Base-by-base conservation (phyloP, 352 stramenopile genomes). In the Aphanomyces invadans region DNA sequence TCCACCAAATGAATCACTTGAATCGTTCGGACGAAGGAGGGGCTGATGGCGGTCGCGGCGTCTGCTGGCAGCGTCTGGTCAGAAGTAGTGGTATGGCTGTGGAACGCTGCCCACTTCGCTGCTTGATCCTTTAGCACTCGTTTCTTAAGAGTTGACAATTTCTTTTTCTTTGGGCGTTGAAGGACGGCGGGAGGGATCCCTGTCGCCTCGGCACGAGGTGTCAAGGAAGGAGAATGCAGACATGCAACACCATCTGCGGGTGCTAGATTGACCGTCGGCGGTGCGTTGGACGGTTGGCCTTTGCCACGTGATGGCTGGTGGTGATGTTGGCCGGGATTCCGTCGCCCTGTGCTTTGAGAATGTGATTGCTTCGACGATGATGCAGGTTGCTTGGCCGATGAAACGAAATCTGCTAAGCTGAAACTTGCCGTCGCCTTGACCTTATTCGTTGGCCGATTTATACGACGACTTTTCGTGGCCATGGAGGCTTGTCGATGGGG, bases 1-100 rank as follows among this genome's bases (percentile, higher is more conserved):
- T 74, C 59, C 31, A 78, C 62, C 69, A 78, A 68, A 31, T 76
- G 54, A 11, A 52, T 19, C 7, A 77, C 61, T 21, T 68, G 7
- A 2, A 71, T 25, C 0, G 26, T 31, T 39, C 17, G 29, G 19
- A 45, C 38, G 10, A 15, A 4, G n/a, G n/a, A n/a, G n/a, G 25
- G 21, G 25, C 11, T 32, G 7, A 12, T 32, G 19, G 17, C 25
- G 11, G 12, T 29, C 4, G 2, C 25, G n/a, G 62, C 19, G 1
- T 1, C 9, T 64, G 38, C 31, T 70, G 3, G 2, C 42, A 11
- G 4, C 1, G 32, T 21, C 31, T 42, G 36, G 15, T 42, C 36
- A 7, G 36, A 42, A 42, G 36, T 42, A 15, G 36, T 68, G 19
- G 19, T 61, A 15, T 3, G 32, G 44, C 28, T 32, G 49, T 69